Conservation (phyloP, 2,329 filamentous ascomycete genomes). For the Graphiopsis chlorocephala region DNA sequence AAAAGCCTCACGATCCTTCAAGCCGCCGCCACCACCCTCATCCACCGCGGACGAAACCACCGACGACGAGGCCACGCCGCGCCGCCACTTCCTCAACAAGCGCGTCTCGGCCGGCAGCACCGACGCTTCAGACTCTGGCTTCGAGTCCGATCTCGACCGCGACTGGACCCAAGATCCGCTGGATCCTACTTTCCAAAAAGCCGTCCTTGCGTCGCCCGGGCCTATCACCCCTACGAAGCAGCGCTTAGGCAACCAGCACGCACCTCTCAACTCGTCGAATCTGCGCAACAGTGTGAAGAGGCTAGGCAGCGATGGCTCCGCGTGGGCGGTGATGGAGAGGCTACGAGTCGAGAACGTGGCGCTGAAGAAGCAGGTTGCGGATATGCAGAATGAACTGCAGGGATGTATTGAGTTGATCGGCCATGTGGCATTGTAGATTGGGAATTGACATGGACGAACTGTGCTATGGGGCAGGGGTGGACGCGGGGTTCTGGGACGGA, state of each 20-base stretch:
- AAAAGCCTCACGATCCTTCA: slow-evolving; percentile 28
- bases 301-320: slow-evolving; percentile 39
- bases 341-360: slow-evolving; percentile 55
- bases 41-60: slow-evolving; percentile 21
- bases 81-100: slow-evolving; percentile 19
- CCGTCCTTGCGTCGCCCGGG: slow-evolving; percentile 39
- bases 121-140: slow-evolving; percentile 55
- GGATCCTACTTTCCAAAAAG: slow-evolving; percentile 45
- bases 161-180: slow-evolving; percentile 26
- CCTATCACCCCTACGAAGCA: slow-evolving; percentile 30
- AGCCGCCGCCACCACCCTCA: slow-evolving; percentile 20
- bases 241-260: slow-evolving; percentile 5
- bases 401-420: slow-evolving; percentile 54
- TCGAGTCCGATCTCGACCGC: slow-evolving; percentile 57
- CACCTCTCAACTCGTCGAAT: slow-evolving; percentile 1
- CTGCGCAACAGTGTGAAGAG: slow-evolving; percentile 29
- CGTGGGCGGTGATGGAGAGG: slow-evolving; percentile 54
- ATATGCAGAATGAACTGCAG: slow-evolving; percentile 55
- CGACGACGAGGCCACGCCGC: slow-evolving; percentile 19
- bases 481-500: not conserved
- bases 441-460: not conserved
- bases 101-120: slow-evolving; percentile 30
- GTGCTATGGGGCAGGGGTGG: not conserved
- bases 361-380: slow-evolving; percentile 51
- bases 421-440: slow-evolving; percentile 9